Evolutionary conservation across 1,284 basidiomycete species (phyloP).

Genomic region (Phaffia rhodozyma): DNA sequence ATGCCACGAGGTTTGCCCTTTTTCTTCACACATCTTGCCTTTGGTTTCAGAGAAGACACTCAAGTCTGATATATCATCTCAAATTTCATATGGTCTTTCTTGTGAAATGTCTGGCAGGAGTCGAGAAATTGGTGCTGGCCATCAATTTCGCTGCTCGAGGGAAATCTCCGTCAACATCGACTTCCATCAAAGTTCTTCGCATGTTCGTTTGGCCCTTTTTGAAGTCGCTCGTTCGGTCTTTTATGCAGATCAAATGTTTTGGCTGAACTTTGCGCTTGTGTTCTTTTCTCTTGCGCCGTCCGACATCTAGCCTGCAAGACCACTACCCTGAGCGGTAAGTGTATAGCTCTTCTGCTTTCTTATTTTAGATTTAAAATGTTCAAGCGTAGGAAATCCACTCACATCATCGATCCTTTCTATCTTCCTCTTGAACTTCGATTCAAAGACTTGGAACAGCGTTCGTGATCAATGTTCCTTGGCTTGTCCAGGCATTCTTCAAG

Average conservation of each 20-base stretch:
- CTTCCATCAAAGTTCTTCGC: slow-evolving; percentile 5
- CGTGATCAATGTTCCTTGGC: slow-evolving; percentile 15
- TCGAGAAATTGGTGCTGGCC: background rate
- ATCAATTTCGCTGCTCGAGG: slow-evolving; percentile 17
- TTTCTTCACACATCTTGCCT: background rate
- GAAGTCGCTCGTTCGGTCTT: background rate
- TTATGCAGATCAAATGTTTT: background rate
- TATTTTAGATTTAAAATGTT: background rate
- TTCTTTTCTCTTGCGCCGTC: background rate
- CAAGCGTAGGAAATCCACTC: background rate
- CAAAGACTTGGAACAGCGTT: slow-evolving; percentile 11
- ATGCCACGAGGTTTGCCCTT: background rate
- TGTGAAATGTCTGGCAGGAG: background rate
- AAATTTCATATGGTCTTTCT: too few relatives aligned
- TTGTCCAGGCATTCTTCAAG: slow-evolving; percentile 12
- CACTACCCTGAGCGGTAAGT: slow-evolving; percentile 1
- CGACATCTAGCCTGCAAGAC: background rate
- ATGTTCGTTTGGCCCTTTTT: background rate
- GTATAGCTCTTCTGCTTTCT: background rate
- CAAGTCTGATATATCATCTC: too few relatives aligned
- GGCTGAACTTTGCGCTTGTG: background rate
- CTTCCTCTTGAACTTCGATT: too few relatives aligned
- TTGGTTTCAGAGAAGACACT: background rate
- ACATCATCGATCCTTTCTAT: background rate
- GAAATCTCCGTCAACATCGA: background rate